Percentiles rank a stretch among this genome's conserved stretches.
phyloP scores from a whole-genome alignment of 495 filamentous ascomycete species.

The Thozetella sp. region DNA sequence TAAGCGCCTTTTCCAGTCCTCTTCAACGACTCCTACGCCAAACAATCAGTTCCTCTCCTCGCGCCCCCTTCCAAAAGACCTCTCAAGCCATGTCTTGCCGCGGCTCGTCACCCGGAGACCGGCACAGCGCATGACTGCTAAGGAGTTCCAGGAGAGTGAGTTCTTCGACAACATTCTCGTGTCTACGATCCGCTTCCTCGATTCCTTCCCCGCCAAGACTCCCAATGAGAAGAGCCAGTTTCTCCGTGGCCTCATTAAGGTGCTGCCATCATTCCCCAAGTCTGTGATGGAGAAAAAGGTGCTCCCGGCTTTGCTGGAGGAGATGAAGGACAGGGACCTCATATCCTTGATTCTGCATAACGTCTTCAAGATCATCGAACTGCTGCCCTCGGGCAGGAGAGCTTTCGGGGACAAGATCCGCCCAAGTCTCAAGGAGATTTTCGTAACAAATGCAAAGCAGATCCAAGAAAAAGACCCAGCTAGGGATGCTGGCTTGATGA shows the following conservation, averaged over 20 bases:
- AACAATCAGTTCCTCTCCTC: constrained; percentile 84
- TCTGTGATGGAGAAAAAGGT: constrained; percentile 95
- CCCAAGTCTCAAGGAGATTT: constrained; percentile 81
- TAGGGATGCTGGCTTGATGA: constrained; percentile 87
- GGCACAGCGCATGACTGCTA: constrained; percentile 82
- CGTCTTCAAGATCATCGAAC: constrained; percentile 81
- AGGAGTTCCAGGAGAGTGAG: constrained; percentile 88
- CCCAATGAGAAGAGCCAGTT: constrained; percentile 89
- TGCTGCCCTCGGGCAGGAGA: constrained; percentile 73
- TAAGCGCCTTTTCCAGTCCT: constrained; percentile 75
- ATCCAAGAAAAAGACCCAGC: constrained; percentile 74
- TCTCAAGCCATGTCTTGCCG: constrained; percentile 74
- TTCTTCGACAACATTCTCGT: constrained; percentile 98
- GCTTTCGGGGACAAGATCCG: constrained; percentile 83
- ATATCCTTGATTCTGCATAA: constrained; percentile 84
- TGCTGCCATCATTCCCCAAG: constrained; percentile 87
- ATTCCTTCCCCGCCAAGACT: constrained; percentile 87
- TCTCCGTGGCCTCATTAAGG: constrained; percentile 82
- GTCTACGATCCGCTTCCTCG: constrained; percentile 92
- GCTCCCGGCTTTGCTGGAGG: constrained; percentile 83
- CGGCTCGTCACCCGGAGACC: constrained; percentile 83
- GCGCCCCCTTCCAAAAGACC: constrained; percentile 75
- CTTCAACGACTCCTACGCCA: constrained; percentile 73
- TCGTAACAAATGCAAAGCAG: constrained; percentile 58
- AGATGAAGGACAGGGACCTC: constrained; percentile 87